Conservation (phyloP, 2,329 filamentous ascomycete species). For the Albophoma yamanashiensis region DNA sequence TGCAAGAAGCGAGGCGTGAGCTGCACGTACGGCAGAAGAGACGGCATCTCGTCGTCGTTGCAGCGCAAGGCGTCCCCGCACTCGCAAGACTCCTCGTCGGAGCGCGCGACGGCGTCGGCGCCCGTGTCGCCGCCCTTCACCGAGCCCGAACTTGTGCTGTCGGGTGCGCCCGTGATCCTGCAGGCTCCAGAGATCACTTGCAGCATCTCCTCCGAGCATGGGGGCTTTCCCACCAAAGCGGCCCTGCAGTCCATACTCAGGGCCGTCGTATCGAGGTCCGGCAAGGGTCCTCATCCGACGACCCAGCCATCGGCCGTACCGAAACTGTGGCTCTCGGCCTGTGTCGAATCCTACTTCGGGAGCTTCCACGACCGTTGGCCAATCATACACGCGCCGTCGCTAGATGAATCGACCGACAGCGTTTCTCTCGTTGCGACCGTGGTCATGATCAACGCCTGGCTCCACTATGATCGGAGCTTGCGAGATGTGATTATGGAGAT, state of each 20-base stretch:
- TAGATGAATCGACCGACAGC: conserved; percentile 17
- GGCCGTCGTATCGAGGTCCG: not conserved
- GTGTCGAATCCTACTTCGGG: conserved; percentile 23
- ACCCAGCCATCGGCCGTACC: conserved; percentile 4
- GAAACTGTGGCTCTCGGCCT: conserved; percentile 10
- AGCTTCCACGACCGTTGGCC: conserved; percentile 30
- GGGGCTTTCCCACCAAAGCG: not conserved
- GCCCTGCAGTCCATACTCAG: conserved; percentile 4
- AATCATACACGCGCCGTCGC: conserved; percentile 25
- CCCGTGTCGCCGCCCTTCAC: not conserved
- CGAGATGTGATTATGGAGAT: conserved; percentile 16
- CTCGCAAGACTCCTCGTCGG: not conserved
- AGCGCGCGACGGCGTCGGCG: not conserved
- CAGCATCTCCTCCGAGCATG: not conserved
- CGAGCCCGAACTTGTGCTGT: not conserved
- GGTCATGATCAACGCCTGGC: conserved; percentile 28
- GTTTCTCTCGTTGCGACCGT: conserved; percentile 16
- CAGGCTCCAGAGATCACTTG: not conserved
- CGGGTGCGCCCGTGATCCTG: not conserved
- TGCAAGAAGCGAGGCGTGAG: conserved; percentile 26
- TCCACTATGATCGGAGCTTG: conserved; percentile 15
- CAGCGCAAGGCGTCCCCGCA: not conserved
- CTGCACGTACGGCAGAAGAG: conserved; percentile 23
- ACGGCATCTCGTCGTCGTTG: not conserved
- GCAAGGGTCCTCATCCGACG: not conserved